Evolutionary conservation across 75 land plant genomes (phyloP).

Genomic region (Pinus tabuliformis): DNA sequence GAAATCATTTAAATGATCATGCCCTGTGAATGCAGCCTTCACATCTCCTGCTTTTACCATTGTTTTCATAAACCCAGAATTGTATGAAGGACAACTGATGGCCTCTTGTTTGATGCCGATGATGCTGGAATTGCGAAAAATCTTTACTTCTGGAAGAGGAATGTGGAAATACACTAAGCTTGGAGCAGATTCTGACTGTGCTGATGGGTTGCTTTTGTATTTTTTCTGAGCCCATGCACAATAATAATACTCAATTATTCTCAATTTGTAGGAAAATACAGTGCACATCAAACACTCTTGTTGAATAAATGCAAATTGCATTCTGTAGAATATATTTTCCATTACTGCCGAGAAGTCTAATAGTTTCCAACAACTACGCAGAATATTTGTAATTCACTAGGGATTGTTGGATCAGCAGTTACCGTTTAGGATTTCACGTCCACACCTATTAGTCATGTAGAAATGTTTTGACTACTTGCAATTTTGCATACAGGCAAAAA

Average conservation of each 20-base stretch:
- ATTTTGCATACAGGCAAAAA: not conserved
- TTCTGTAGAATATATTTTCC: not conserved
- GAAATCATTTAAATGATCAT: conserved; percentile 94
- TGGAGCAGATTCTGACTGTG: conserved; percentile 63
- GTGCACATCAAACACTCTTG: not conserved
- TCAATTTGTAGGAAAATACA: no score
- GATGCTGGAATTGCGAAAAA: conserved; percentile 46
- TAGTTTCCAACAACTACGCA: not conserved
- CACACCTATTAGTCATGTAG: not conserved
- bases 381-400: not conserved
- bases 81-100: conserved; percentile 59
- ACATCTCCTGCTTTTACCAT: conserved; percentile 78
- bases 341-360: not conserved
- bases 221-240: conserved; percentile 21
- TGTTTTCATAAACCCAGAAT: conserved; percentile 87
- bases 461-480: no score
- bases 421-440: not conserved
- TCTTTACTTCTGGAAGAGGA: conserved; percentile 72
- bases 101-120: conserved; percentile 72
- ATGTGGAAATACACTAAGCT: conserved; percentile 89
- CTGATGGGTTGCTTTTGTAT: conserved; percentile 33
- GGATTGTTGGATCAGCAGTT: not conserved
- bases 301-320: not conserved
- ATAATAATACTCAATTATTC: not conserved
- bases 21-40: conserved; percentile 89